These are phyloP conservation scores for Leucocoprinus birnbaumii DNA, from an alignment of 768 basidiomycete species.

Conservation along the genomic window DNA sequence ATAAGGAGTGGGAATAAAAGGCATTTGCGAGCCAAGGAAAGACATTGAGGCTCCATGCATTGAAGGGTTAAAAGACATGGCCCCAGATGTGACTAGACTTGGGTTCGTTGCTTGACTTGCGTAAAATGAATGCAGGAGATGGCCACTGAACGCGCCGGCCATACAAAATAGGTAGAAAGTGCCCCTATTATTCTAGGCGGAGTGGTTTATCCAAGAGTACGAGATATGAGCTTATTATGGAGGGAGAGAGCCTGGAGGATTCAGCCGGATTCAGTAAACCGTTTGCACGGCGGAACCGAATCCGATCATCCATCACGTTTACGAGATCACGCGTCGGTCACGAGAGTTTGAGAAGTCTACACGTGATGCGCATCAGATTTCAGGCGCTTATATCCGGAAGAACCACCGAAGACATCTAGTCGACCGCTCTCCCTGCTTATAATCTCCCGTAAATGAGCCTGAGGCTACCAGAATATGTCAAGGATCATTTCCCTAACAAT, in stretches of 20 bases:
- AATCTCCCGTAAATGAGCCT: too few relatives aligned
- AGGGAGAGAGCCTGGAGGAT: background rate
- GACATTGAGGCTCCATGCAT: constrained; percentile 52
- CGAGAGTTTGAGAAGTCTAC: background rate
- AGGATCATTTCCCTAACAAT: too few relatives aligned
- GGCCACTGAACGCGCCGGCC: constrained; percentile 59
- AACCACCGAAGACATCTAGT: too few relatives aligned
- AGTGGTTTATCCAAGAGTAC: constrained; percentile 2
- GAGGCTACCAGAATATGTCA: too few relatives aligned
- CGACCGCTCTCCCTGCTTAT: too few relatives aligned
- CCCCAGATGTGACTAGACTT: constrained; percentile 44
- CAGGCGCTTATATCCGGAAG: too few relatives aligned
- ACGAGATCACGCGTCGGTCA: background rate
- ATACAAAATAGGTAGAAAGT: constrained; percentile 27
- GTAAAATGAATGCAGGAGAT: constrained; percentile 49
- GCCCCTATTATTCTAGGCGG: background rate
- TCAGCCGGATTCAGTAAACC: background rate
- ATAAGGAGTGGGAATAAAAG: constrained; percentile 9
- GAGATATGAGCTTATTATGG: background rate
- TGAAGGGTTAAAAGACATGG: constrained; percentile 58
- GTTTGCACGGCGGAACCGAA: background rate
- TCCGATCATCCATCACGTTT: background rate
- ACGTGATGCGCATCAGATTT: background rate
- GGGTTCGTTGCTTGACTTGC: constrained; percentile 27
- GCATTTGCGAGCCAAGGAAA: constrained; percentile 18